Evolutionary conservation across 108 stramenopile species (phyloP), one percentile per base, ranked within the genome.

Genomic region (Discostella stelligeroides): DNA sequence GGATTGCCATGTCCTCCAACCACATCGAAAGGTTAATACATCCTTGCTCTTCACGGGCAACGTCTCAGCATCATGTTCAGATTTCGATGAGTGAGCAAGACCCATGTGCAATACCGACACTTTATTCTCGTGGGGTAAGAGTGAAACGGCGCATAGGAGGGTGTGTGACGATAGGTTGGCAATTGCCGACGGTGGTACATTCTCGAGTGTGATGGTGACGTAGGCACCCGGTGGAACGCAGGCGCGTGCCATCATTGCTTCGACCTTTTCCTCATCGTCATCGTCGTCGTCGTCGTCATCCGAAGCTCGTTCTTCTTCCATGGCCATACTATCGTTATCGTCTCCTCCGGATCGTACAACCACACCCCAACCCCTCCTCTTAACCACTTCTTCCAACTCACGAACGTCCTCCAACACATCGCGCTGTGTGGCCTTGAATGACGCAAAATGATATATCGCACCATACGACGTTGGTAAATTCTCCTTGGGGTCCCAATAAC

Each of bases 401-500:
- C 77, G 83, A 82, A 85, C 83, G 24, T 95, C 94, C 11, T 62
- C 66, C 84, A 95, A 76, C 8, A 95, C 90, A 42, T 84, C 69
- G 20, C 82, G 63, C 83, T 93, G 89, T 10, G 95, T 90, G 34
- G 93, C 86, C 69, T 88, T 87, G 84, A 95, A 96, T 82, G 81
- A 92, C 2, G 78, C 68, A 75, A 97, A 88, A 60, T 97, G 95
- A 80, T 92, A 98, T 28, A 99, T 83, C 0, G 96, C 86, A 20
- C 92, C 95, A 78, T 99, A 99, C 14, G 86, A 81, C 38, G 90
- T 91, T 8, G 99, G 99, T 7, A 99, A 89, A 74, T 94, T 95
- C 80, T 99, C 99, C 71, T 97, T 95, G 4, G 96, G 92, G 71
- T 99, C 95, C 98, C 98, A 99, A 50, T 77, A 75, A 42, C 92